Base-by-base conservation (phyloP, 768 basidiomycete species). In the Pleurotus citrinopileatus region DNA sequence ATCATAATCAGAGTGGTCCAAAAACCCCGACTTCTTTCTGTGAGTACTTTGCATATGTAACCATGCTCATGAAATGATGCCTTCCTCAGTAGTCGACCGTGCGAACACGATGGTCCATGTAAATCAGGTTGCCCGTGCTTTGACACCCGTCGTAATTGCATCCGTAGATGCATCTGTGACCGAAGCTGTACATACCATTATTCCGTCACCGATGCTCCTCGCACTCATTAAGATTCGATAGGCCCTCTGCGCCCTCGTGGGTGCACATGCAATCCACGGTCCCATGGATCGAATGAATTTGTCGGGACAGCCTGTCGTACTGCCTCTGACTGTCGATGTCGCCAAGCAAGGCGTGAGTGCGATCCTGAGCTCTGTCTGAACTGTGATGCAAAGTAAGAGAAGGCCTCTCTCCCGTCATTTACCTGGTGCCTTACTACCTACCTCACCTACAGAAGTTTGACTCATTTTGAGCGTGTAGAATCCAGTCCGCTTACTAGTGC, bases 311-410 rank as follows among this genome's bases (percentile, higher is more conserved):
- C 59, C 17, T 81, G 73, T 66, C 64, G 62, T n/a, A 75, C 32
- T 34, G 15, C 67, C 2, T 57, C 62, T 12, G 67, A 66, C 3
- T 90, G 88, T 58, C 73, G 77, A 7, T 91, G 88, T 61, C 70
- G 66, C 45, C 65, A 59, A 19, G 69, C 73, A 0, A 61, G 69
- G 7, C 72, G 82, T 29, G 89, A 90, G 63, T 91, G 89, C 55
- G 86, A 89, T 64, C 85, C 86, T 2, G 81, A 82, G 29, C 54
- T 87, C 7, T 91, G 89, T 56, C 4, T 60, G 9, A 69, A 69
- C 10, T 86, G 86, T 61, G 67, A 72, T 56, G 71, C 76, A 52
- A 75, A 63, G 82, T 84, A 40, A 59, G 75, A n/a, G n/a, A n/a
- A n/a, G n/a, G n/a, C n/a, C n/a, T n/a, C n/a, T n/a, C n/a, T n/a